Evolutionary conservation across 371 early-diverging fungal genomes (phyloP).

Genomic region (Lichtheimia corymbifera): DNA sequence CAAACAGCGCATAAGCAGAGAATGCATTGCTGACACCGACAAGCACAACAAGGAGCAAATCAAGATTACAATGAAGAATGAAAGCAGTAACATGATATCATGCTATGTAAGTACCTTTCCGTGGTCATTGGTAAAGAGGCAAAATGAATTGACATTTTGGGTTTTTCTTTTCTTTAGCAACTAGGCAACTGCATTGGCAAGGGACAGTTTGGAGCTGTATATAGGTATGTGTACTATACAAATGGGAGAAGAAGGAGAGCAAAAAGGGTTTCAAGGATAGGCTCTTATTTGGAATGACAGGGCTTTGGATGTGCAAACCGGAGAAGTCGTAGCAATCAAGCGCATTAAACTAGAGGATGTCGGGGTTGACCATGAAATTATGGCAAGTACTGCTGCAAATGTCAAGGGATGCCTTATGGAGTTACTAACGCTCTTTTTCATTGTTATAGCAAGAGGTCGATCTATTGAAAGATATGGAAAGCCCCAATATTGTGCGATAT

Average conservation of each 20-base stretch:
- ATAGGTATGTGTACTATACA: constrained; percentile 44
- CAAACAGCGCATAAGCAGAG: background rate
- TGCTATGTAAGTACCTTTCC: too few relatives aligned
- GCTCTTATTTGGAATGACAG: constrained; percentile 59
- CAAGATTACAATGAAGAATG: background rate
- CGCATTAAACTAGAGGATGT: constrained; percentile 69
- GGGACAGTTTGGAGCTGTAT: constrained; percentile 86
- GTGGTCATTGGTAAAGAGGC: too few relatives aligned
- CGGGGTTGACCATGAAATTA: constrained; percentile 55
- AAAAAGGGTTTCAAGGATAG: background rate
- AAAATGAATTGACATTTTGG: too few relatives aligned
- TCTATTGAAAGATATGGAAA: constrained; percentile 66
- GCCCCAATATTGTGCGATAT: constrained; percentile 85
- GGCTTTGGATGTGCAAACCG: constrained; percentile 80
- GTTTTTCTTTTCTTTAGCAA: constrained; percentile 36
- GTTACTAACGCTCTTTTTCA: too few relatives aligned
- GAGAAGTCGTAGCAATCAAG: constrained; percentile 89
- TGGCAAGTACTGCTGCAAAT: constrained; percentile 22
- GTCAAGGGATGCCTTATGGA: background rate
- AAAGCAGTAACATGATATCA: background rate
- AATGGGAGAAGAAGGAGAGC: background rate
- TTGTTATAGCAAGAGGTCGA: constrained; percentile 70
- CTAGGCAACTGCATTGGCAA: constrained; percentile 87
- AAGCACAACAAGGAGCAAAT: background rate
- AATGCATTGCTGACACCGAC: too few relatives aligned